Base-by-base conservation (phyloP, 805 yeast genomes). In the Candida ficus region DNA sequence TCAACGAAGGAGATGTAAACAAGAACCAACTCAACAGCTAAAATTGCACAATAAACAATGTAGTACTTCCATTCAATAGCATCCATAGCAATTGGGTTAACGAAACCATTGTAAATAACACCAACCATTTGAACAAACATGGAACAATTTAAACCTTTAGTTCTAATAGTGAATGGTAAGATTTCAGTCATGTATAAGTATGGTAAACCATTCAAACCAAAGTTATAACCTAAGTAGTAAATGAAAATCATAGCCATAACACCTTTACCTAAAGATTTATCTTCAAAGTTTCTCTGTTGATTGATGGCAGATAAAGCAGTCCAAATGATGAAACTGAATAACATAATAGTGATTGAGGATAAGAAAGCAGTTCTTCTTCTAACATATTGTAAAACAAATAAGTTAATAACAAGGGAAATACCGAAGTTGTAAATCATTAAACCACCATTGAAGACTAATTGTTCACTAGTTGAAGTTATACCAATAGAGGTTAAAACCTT, bases 401-500 rank as follows among this genome's bases (percentile, higher is more conserved):
- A 44, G 6, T 61, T 57, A 35, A 60, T 53, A 2, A 50, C 35
- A 16, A 56, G 35, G 13, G 64, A 57, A 32, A 57, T 47, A 34
- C 56, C 55, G 36, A 64, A 64, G 60, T 72, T 71, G 54, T 64
- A 72, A 42, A 69, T 56, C 68, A 64, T 67, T 42, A 73, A 63
- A 45, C 70, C 66, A 37, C 72, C 76, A 52, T 74, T 75, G 52
- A 75, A 65, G 37, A 68, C 50, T 37, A 74, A 64, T 56, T 75
- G 74, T 40, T 60, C 53, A 35, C 54, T 54, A 18, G 63, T 56
- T 14, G 60, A 63, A 37, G 73, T 71, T 48, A 75, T 71, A 43
- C 80, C 80, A 53, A 75, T 73, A 14, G 75, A 67, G 40, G 58
- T 53, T 47, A 76, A 65, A 8, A 76, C 80, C 45, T 66, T 62